Evolutionary conservation across 148 eudicot species (phyloP), one percentile per base, ranked within the genome.

Genomic region (Vaccinium macrocarpon): DNA sequence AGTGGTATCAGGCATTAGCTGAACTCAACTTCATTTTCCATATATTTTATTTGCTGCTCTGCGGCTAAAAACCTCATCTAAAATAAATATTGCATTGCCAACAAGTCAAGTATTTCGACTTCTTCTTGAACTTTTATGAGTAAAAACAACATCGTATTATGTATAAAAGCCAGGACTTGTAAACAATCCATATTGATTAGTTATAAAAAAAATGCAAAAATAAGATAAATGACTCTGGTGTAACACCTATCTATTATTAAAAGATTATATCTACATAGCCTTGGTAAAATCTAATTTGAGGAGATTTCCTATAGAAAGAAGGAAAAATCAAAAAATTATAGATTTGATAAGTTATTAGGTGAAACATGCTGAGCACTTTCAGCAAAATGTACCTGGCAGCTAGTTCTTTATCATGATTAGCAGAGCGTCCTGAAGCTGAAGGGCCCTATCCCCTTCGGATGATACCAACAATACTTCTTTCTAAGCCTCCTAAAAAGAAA

Each of bases 1-100:
- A 87, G 71, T 90, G 93, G 84, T 90, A 87, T 32, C 51, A 84
- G 78, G 87, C 78, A 88, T 86, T 87, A 85, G 91, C 91, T 85
- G 95, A 90, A 86, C 88, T 90, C 85, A 95, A 88, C 90, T 92
- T 95, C 89, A 83, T 87, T 89, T 97, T n/a, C 95, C 88, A 95
- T 87, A 89, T 88, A 88, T 90, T 90, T 93, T 82, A 93, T 85
- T 82, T 87, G 85, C 89, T 92, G 92, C 87, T 94, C 93, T 78
- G 92, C 88, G 81, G 82, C 81, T 87, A 81, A 93, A 89, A 88
- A 91, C 93, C 79, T 85, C 88, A 85, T 95, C 96, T 97, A 91
- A 68, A 91, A 88, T 73, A 52, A 85, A 84, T 1, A 81, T 72
- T 10, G 38, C 66, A 46, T 51, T n/a, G 29, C 13, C n/a, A 80